Conservation (phyloP, 2,329 filamentous ascomycete genomes). For the Pseudogymnoascus sp. region DNA sequence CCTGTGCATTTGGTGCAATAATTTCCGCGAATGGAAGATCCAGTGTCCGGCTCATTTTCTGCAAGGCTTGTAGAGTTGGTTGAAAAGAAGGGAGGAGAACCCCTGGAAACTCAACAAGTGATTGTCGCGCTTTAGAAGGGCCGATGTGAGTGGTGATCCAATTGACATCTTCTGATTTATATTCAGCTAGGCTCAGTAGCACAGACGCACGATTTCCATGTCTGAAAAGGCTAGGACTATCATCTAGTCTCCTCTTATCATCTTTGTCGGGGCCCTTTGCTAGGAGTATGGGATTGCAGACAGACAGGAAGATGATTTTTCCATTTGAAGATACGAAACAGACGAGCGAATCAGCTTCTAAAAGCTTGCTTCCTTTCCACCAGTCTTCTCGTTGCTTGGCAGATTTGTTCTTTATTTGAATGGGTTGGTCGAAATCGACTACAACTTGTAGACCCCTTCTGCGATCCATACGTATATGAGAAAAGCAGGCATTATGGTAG, state of each 20-base stretch:
- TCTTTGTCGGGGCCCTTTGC: constrained; percentile 16
- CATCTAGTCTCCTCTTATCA: constrained; percentile 15
- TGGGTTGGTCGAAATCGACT: constrained; percentile 40
- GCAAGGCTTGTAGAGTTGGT: constrained; percentile 47
- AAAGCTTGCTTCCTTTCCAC: constrained; percentile 43
- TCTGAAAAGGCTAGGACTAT: constrained; percentile 22
- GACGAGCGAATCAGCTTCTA: constrained; percentile 42
- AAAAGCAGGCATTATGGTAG: constrained; percentile 19
- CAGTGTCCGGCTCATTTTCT: constrained; percentile 39
- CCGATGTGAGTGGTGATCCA: constrained; percentile 18
- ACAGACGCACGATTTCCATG: constrained; percentile 25
- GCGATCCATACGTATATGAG: constrained; percentile 17
- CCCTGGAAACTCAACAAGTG: constrained; percentile 54
- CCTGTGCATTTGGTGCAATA: constrained; percentile 30
- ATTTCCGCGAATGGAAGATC: constrained; percentile 43
- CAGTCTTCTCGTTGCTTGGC: constrained; percentile 34
- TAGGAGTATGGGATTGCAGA: constrained; percentile 26
- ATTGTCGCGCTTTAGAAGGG: constrained; percentile 17
- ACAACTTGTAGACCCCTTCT: constrained; percentile 37
- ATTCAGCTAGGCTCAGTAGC: constrained; percentile 24
- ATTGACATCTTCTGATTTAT: constrained; percentile 18
- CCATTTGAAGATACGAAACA: constrained; percentile 38
- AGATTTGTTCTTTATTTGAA: constrained; percentile 19
- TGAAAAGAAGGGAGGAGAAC: constrained; percentile 50
- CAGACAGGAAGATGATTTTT: constrained; percentile 35